Percentiles rank a stretch among this genome's conserved stretches.
Evolutionary conservation across 139 green algal genomes (phyloP).

Genomic region (Chlorella sp.): DNA sequence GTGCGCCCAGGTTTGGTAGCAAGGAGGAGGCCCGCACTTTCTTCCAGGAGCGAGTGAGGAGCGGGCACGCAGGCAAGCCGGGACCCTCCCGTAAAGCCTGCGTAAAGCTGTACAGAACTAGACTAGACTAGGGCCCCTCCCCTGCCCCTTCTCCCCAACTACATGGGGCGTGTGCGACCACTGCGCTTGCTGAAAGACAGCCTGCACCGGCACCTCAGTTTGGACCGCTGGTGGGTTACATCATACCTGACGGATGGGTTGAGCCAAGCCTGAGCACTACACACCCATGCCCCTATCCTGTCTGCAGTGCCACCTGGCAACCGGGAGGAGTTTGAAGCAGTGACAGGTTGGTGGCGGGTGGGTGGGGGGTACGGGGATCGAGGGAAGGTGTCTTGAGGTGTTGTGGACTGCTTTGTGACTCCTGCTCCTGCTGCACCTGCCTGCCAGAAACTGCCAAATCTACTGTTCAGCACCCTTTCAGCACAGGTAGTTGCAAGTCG

Average conservation of each 20-base stretch:
- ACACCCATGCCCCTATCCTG: background rate
- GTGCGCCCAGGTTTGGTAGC: constrained; percentile 34
- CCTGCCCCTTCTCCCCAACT: too few species aligned
- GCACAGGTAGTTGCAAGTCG: too few species aligned
- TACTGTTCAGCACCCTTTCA: too few species aligned
- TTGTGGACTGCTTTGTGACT: too few species aligned
- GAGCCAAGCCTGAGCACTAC: background rate
- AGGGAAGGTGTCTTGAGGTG: too few species aligned
- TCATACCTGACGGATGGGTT: background rate
- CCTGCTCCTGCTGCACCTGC: too few species aligned
- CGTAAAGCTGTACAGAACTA: too few species aligned
- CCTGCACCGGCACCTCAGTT: background rate
- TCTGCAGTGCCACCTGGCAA: constrained; percentile 25
- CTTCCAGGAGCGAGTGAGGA: constrained; percentile 6
- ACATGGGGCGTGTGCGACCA: background rate
- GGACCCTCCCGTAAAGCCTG: too few species aligned
- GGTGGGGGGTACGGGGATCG: background rate
- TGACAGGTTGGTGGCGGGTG: constrained; percentile 15
- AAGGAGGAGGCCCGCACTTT: constrained; percentile 16
- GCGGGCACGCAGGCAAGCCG: constrained; percentile 9
- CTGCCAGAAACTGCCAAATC: too few species aligned
- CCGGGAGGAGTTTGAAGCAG: background rate
- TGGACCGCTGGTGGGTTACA: background rate
- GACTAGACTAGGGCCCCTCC: too few species aligned
- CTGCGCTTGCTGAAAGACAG: background rate